phyloP scores from a whole-genome alignment of 1,139 yeast genomes.

The Kodamaea fungicola region DNA sequence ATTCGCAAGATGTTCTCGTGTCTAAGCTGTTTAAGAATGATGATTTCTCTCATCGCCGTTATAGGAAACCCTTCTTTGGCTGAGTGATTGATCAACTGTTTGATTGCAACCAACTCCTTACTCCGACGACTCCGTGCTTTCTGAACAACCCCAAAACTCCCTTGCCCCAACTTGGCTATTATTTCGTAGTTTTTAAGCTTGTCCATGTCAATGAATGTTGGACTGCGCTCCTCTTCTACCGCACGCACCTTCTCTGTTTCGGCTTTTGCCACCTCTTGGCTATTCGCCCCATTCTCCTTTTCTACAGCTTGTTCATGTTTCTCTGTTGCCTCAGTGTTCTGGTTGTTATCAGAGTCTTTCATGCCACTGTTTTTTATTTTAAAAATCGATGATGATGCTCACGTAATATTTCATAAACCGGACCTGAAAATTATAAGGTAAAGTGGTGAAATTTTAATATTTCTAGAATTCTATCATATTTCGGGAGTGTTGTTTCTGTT shows the following conservation, averaged over 20 bases:
- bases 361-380: background rate
- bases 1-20: constrained; percentile 74
- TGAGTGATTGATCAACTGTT: constrained; percentile 76
- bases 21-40: constrained; percentile 67
- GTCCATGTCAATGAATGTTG: constrained; percentile 6
- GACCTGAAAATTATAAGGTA: too few species aligned
- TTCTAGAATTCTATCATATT: too few species aligned
- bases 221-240: constrained; percentile 1
- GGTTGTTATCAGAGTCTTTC: too few species aligned
- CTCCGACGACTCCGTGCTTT: constrained; percentile 33
- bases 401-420: too few species aligned
- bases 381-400: background rate
- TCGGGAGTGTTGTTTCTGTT: too few species aligned
- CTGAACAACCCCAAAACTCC: constrained; percentile 50
- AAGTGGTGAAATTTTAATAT: too few species aligned
- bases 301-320: too few species aligned
- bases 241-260: background rate
- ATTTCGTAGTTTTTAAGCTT: constrained; percentile 16
- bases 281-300: background rate
- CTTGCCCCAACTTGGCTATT: constrained; percentile 43
- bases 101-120: constrained; percentile 49
- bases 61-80: constrained; percentile 93
- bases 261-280: background rate
- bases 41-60: constrained; percentile 91
- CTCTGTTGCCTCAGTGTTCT: too few species aligned